A percentile compares a stretch with the other conserved stretches of the same genome.
phyloP scores from a whole-genome alignment of 2,329 filamentous ascomycete genomes.

The Nemania sp. region DNA sequence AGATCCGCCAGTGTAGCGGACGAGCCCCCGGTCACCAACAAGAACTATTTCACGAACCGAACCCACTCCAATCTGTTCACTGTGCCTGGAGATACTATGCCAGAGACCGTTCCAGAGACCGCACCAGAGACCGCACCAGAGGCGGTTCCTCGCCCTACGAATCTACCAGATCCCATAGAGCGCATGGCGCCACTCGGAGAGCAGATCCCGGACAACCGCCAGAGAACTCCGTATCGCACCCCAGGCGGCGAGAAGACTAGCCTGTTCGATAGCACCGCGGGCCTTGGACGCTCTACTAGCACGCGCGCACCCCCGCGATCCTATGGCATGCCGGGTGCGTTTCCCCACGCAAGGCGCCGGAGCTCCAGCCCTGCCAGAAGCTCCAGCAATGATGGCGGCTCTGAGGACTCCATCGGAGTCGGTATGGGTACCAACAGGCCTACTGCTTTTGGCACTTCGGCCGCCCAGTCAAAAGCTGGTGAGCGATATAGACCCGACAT shows the following conservation, averaged over 20 bases:
- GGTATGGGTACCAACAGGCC: constrained; percentile 15
- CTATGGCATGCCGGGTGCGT: constrained; percentile 33
- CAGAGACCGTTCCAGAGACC: constrained; percentile 24
- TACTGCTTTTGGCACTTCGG: constrained; percentile 13
- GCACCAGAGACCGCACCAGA: constrained; percentile 24
- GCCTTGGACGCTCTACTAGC: constrained; percentile 51
- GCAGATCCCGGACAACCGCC: constrained; percentile 50
- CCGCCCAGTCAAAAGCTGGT: constrained; percentile 26
- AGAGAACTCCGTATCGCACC: constrained; percentile 60
- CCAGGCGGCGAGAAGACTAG: constrained; percentile 63
- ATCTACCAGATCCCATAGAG: too few species aligned
- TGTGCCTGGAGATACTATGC: constrained; percentile 30
- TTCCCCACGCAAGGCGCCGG: constrained; percentile 32
- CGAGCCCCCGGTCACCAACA: constrained; percentile 55
- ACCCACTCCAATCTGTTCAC: constrained; percentile 38
- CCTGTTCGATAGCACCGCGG: constrained; percentile 53
- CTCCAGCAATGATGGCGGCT: constrained; percentile 36
- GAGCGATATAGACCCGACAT: constrained; percentile 30
- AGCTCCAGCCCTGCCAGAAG: constrained; percentile 37
- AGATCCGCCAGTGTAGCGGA: constrained; percentile 53
- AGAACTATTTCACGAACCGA: constrained; percentile 52
- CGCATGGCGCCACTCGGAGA: constrained; percentile 54
- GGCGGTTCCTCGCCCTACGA: constrained; percentile 30
- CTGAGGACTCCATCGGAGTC: constrained; percentile 32
- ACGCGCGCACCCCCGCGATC: constrained; percentile 44